These are phyloP conservation scores for Colletotrichum sp. DNA, from an alignment of 2,329 filamentous ascomycete species.

Conservation along the genomic window DNA sequence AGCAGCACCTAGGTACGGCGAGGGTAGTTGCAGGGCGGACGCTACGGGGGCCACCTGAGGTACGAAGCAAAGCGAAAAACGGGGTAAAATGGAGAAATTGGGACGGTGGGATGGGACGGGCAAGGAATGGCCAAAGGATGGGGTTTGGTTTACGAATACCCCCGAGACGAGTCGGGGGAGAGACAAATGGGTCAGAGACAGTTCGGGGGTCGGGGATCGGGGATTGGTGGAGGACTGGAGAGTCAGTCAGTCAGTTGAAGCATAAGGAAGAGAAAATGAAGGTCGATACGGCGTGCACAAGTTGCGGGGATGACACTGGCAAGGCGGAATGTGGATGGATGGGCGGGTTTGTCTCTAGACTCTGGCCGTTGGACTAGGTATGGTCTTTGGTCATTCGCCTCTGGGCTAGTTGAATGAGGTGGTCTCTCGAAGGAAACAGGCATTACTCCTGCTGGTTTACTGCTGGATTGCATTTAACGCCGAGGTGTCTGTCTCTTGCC, in stretches of 20 bases:
- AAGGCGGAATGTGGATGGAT: neutral
- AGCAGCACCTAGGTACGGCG: neutral
- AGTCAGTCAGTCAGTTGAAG: neutral
- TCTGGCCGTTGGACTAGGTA: neutral
- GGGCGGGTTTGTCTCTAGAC: neutral
- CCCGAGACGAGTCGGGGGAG: neutral
- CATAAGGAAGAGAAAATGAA: neutral
- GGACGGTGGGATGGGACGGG: neutral
- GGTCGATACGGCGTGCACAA: neutral
- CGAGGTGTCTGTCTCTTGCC: neutral
- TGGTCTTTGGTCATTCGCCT: neutral
- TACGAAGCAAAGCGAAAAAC: neutral
- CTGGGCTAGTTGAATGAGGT: neutral
- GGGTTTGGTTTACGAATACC: neutral
- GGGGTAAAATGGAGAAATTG: conserved; percentile 17
- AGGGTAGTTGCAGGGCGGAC: neutral
- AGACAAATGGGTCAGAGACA: neutral
- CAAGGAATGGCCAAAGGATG: neutral
- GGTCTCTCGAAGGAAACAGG: neutral
- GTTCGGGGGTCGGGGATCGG: neutral
- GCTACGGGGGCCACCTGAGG: neutral
- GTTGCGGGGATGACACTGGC: neutral
- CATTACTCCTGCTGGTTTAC: neutral
- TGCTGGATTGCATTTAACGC: neutral
- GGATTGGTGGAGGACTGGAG: neutral